Evolutionary conservation across 1,284 basidiomycete genomes (phyloP), one percentile per base, ranked within the genome.

Genomic region (Malassezia japonica): DNA sequence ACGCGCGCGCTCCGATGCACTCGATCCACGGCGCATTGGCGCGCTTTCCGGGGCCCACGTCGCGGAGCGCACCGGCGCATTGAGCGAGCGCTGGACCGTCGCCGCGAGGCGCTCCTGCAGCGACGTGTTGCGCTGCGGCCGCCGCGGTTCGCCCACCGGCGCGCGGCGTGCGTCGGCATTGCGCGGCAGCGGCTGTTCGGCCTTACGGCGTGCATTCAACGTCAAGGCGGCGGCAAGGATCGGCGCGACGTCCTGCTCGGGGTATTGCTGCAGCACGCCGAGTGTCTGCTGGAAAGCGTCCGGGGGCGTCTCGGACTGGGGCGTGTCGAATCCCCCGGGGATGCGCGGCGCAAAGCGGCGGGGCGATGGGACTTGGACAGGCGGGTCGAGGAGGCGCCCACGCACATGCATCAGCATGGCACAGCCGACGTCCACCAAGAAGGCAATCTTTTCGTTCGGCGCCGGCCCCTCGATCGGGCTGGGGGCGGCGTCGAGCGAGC

Each of bases 391-490:
- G 20, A 46, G 24, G 20, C 25, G 21, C 21, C 29, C 34, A 29
- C 35, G 65, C 10, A 64, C 44, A 2, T 58, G 41, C 25, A 67
- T 40, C 7, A 72, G 53, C 53, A 72, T 61, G 9, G 68, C 62
- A 21, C 65, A 65, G 41, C 64, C 66, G 3, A 72, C 46, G 36
- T 71, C 67, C 38, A 71, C 61, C 12, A 72, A 52, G 16, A 70
- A 66, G n/a, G 64, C 62, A 45, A 70, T 59, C 48, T 65, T 68
- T n/a, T 59, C 56, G 10, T 57, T 43, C 4, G 49, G 18, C 6
- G 46, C 46, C 21, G 38, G 42, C 1, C 43, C 45, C 18, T 50
- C 40, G 27, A 31, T 13, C n/a, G n/a, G n/a, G 4, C 16, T 8
- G 6, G 13, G 23, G 15, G 25, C 13, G 4, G 16, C 25, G 16